Percentiles rank a stretch among this genome's conserved stretches.
phyloP scores from a whole-genome alignment of 192 early-diverging fungal genomes.

The Backusella luteola region DNA sequence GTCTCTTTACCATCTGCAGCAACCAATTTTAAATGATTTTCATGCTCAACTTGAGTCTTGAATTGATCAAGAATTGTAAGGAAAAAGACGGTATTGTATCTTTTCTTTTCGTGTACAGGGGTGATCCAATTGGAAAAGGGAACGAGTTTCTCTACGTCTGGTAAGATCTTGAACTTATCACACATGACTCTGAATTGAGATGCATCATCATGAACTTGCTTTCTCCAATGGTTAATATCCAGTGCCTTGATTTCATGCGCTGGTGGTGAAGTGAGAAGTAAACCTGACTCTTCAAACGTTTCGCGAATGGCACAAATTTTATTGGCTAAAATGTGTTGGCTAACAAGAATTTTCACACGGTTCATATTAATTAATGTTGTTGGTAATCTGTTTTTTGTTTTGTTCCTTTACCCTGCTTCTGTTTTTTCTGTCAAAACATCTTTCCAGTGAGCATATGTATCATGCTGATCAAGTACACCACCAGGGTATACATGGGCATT shows the following conservation, averaged over 20 bases:
- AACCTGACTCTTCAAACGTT: constrained; percentile 81
- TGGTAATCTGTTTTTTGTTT: not conserved
- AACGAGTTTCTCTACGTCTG: constrained; percentile 44
- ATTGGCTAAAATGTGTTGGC: constrained; percentile 32
- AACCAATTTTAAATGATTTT: constrained; percentile 25
- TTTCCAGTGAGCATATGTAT: constrained; percentile 26
- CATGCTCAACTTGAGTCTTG: constrained; percentile 14
- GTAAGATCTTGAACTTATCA: constrained; percentile 37
- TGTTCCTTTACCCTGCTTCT: constrained; percentile 24
- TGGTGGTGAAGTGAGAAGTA: constrained; percentile 53
- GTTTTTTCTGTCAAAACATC: constrained; percentile 3
- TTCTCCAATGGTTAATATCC: constrained; percentile 44
- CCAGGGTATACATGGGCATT: constrained; percentile 57
- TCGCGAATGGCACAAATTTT: constrained; percentile 71
- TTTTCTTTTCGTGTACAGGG: constrained; percentile 50
- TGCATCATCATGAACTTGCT: constrained; percentile 48
- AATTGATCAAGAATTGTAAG: constrained; percentile 51
- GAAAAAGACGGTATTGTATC: constrained; percentile 71
- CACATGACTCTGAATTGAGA: constrained; percentile 52
- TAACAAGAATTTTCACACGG: not conserved
- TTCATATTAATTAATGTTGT: not conserved
- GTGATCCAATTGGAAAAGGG: constrained; percentile 71
- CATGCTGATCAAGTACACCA: constrained; percentile 26
- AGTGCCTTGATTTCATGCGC: constrained; percentile 14
- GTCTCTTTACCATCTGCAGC: constrained; percentile 64